Evolutionary conservation across 345 rosid species (phyloP), one percentile per base, ranked within the genome.

Genomic region (Pugionium dolabratum): DNA sequence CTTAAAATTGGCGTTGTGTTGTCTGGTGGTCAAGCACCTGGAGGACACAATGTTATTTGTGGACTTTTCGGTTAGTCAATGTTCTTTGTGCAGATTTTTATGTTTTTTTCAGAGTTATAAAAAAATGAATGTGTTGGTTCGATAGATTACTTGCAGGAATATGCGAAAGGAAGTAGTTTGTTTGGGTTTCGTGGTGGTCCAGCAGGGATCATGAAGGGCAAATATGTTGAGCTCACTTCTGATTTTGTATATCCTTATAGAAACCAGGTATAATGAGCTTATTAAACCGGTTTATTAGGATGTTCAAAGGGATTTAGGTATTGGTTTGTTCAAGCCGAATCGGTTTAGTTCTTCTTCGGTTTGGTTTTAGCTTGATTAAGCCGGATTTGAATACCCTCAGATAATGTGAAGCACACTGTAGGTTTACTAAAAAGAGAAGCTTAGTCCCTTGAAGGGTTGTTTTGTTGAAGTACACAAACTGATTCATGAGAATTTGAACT

Each of bases 11-110:
- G 97, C 46, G 95, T 90, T 47, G 99, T 90, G 50, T 79, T 94
- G 74, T 90, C 99, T 3, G 99, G 99, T 54, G 99, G 99, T 42
- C 99, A 94, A 77, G 97, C 99, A 30, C 99, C 97, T 25, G 99
- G 99, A 11, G 97, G 99, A 31, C 97, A 90, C 84, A 94, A 94
- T 83, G 99, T 94, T 64, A 90, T 94, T 31, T 87, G 80, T 43
- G 99, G 97, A 59, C 84, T 94, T 44, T 90, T 75, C 33, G 99
- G 99, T 90, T 71, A 74, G 83, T 4, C 62, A 2, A 62, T 35
- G 8, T 5, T 35, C 1, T 25, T 39, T 51, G 40, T 11, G 6
- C 3, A 18, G 18, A 0, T 43, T 42, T 41, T 1, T 2, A 2
- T 43, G 18, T 0, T 0, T 4, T 36, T n/a, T 46, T 9, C 7